Evolutionary conservation across 331 rosid genomes (phyloP).

Genomic region (Quercus tomentella): DNA sequence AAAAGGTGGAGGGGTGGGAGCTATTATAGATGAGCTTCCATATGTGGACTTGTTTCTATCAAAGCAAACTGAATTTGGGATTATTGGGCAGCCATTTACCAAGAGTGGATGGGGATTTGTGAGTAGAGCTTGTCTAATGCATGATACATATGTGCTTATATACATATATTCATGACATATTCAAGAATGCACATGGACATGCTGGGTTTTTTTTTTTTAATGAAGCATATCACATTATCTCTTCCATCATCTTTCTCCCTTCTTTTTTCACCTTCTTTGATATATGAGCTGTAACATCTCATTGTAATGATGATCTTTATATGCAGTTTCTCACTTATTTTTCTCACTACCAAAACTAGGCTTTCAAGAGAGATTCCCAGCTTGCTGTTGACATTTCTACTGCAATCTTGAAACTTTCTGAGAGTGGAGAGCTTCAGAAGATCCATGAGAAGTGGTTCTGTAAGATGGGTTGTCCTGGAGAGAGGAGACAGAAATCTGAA

Average conservation of each 20-base stretch:
- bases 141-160: neutral
- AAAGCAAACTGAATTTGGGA: conserved; percentile 63
- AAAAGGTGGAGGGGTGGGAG: conserved; percentile 77
- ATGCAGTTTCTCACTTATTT: conserved; percentile 18
- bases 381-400: conserved; percentile 87
- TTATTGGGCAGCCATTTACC: conserved; percentile 80
- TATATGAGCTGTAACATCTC: neutral
- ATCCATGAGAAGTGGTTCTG: conserved; percentile 72
- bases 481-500: conserved; percentile 35
- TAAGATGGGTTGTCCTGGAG: conserved; percentile 67
- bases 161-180: neutral
- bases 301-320: neutral
- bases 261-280: neutral
- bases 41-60: conserved; percentile 81
- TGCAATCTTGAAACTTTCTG: conserved; percentile 79
- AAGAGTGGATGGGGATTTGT: conserved; percentile 97
- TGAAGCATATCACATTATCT: neutral
- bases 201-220: neutral
- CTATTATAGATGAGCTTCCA: conserved; percentile 83
- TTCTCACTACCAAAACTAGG: conserved; percentile 37
- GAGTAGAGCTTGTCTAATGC: conserved; percentile 38
- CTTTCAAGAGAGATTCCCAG: conserved; percentile 87
- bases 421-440: conserved; percentile 76
- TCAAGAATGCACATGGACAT: neutral
- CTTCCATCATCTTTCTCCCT: neutral